Percentiles rank a stretch among this genome's conserved stretches.
phyloP scores from a whole-genome alignment of 345 rosid species.

The Lepidium aucheri region DNA sequence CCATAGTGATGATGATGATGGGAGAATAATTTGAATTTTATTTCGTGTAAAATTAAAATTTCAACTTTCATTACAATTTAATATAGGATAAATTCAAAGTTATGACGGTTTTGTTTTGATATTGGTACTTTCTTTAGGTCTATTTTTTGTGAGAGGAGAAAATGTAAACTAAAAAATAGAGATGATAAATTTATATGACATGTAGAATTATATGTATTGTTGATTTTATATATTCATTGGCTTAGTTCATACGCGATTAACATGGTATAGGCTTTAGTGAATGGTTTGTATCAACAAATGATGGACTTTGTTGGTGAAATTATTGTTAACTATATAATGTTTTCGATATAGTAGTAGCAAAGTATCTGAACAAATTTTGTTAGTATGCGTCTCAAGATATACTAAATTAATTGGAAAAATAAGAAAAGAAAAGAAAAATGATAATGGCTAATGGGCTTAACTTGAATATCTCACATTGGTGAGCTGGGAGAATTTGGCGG shows the following conservation, averaged over 20 bases:
- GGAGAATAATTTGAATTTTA: too few relatives aligned
- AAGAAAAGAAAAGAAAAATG: background rate
- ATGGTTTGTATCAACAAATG: background rate
- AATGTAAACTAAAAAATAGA: background rate
- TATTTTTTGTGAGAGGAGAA: slow-evolving; percentile 17
- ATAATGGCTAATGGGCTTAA: background rate
- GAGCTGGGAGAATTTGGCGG: background rate
- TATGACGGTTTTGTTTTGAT: too few relatives aligned
- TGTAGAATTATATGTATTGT: background rate
- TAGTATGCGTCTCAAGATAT: too few relatives aligned
- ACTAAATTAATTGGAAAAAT: too few relatives aligned
- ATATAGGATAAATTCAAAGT: too few relatives aligned
- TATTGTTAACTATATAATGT: background rate
- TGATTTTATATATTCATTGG: background rate
- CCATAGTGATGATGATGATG: too few relatives aligned
- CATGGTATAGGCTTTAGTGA: background rate
- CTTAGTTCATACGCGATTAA: background rate
- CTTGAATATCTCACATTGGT: slow-evolving; percentile 11
- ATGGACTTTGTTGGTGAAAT: background rate
- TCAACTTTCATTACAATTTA: too few relatives aligned
- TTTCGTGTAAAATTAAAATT: too few relatives aligned
- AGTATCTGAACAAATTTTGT: too few relatives aligned
- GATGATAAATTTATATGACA: background rate
- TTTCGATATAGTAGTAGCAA: background rate
- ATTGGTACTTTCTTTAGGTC: slow-evolving; percentile 31